A percentile compares a stretch with the other conserved stretches of the same genome.
phyloP scores from a whole-genome alignment of 1,139 yeast species.

The Blastobotrys indianensis region DNA sequence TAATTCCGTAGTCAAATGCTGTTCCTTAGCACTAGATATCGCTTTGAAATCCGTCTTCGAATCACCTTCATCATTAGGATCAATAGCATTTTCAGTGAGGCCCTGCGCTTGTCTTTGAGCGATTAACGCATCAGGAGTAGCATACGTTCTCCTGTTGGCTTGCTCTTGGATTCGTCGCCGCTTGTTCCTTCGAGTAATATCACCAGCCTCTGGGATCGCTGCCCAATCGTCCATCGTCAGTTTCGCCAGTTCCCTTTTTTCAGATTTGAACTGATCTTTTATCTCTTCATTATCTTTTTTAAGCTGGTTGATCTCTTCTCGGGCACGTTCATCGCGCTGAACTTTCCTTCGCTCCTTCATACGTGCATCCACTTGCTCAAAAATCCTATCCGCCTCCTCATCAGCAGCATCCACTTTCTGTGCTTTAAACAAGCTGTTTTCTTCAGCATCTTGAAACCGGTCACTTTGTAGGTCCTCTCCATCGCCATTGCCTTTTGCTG shows the following conservation, averaged over 20 bases:
- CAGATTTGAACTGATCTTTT: constrained; percentile 46
- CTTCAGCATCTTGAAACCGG: constrained; percentile 37
- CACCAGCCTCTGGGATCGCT: constrained; percentile 80
- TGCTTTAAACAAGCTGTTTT: constrained; percentile 33
- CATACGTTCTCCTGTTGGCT: constrained; percentile 63
- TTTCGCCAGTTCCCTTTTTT: constrained; percentile 55
- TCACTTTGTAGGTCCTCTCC: constrained; percentile 32
- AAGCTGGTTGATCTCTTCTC: constrained; percentile 24
- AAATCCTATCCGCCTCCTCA: constrained; percentile 72
- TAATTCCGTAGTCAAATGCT: constrained; percentile 44
- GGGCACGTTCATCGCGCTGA: constrained; percentile 33
- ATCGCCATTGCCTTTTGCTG: constrained; percentile 38
- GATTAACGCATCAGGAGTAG: constrained; percentile 69
- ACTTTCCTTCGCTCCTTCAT: constrained; percentile 40
- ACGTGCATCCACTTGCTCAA: constrained; percentile 56
- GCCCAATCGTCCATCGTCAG: constrained; percentile 76
- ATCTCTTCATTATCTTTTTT: constrained; percentile 31
- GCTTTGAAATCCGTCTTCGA: constrained; percentile 42
- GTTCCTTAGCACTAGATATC: constrained; percentile 50
- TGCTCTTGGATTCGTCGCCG: constrained; percentile 60
- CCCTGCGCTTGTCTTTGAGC: constrained; percentile 36
- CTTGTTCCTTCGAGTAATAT: constrained; percentile 74
- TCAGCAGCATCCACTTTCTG: constrained; percentile 40
- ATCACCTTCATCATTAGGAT: constrained; percentile 28
- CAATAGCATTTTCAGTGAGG: constrained; percentile 34